Evolutionary conservation across 148 eudicot species (phyloP).

Genomic region (Camellia lanceoleosa): DNA sequence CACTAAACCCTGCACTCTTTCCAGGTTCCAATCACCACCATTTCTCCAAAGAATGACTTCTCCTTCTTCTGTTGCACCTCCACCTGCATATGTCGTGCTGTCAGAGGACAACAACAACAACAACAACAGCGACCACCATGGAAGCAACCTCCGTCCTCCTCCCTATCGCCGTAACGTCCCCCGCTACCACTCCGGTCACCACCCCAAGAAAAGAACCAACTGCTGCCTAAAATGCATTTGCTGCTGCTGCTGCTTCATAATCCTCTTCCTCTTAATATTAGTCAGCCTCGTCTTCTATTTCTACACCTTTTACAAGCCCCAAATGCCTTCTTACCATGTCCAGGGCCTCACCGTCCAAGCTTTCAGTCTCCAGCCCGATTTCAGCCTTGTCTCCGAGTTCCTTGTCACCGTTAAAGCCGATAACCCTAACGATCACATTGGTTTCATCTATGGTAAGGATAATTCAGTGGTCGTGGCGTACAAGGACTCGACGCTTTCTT

Average conservation of each 20-base stretch:
- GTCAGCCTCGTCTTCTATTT: conserved; percentile 14
- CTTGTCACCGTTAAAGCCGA: conserved; percentile 31
- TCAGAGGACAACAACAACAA: conserved; percentile 2
- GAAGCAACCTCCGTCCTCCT: conserved; percentile 19
- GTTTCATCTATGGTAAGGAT: conserved; percentile 29
- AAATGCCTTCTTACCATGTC: conserved; percentile 39
- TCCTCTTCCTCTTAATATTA: conserved; percentile 24
- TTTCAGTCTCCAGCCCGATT: conserved; percentile 32
- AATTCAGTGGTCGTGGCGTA: conserved; percentile 32
- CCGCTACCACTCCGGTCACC: conserved; percentile 11
- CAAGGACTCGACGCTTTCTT: conserved; percentile 25
- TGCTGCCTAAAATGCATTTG: conserved; percentile 44
- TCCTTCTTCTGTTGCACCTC: conserved; percentile 5
- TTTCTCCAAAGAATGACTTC: conserved; percentile 20
- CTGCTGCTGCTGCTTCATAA: conserved; percentile 40
- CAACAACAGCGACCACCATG: neutral
- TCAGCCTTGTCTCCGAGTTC: conserved; percentile 28
- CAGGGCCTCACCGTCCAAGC: conserved; percentile 29
- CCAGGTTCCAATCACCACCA: neutral
- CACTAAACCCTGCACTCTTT: neutral
- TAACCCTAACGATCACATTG: conserved; percentile 44
- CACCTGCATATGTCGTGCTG: conserved; percentile 37
- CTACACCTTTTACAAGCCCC: conserved; percentile 41
- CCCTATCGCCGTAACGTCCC: conserved; percentile 27
- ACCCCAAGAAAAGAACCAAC: neutral